These are phyloP conservation scores for Hibiscus syriacus DNA, from an alignment of 345 rosid genomes.

Conservation along the genomic window DNA sequence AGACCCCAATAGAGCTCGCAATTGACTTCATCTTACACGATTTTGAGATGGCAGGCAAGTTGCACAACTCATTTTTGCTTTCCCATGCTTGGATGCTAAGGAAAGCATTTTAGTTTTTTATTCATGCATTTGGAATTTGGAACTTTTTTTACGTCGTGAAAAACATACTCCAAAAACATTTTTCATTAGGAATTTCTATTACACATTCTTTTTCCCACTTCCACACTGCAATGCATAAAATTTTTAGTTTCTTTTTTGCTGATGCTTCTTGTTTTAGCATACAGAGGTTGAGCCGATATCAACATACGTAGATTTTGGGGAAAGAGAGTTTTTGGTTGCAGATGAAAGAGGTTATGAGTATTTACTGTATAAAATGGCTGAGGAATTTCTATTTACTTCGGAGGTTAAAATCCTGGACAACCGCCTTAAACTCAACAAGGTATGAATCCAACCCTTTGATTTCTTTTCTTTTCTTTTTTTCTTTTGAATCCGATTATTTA, in stretches of 20 bases:
- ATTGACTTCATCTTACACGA: conserved; percentile 98
- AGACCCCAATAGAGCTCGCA: conserved; percentile 94
- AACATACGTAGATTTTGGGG: conserved; percentile 84
- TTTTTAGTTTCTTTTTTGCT: background rate
- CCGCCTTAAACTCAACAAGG: conserved; percentile 90
- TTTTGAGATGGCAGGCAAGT: conserved; percentile 97
- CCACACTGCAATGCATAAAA: background rate
- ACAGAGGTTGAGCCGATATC: conserved; percentile 97
- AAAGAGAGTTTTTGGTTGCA: conserved; percentile 82
- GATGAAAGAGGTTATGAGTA: conserved; percentile 87
- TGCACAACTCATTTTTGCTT: background rate
- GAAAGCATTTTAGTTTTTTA: background rate
- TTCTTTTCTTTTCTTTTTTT: background rate
- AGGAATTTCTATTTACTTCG: conserved; percentile 58
- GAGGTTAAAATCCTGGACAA: conserved; percentile 70
- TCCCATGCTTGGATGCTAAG: conserved; percentile 11
- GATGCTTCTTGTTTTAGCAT: background rate
- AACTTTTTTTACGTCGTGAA: too few species aligned
- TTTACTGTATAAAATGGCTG: conserved; percentile 73
- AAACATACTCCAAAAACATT: too few species aligned
- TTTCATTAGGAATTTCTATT: background rate
- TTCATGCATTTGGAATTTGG: too few species aligned
- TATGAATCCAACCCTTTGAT: conserved; percentile 13
- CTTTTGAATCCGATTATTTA: background rate
- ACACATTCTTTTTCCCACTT: background rate